phyloP scores from a whole-genome alignment of 2,329 filamentous ascomycete species.

The Colletotrichum endophyticum region DNA sequence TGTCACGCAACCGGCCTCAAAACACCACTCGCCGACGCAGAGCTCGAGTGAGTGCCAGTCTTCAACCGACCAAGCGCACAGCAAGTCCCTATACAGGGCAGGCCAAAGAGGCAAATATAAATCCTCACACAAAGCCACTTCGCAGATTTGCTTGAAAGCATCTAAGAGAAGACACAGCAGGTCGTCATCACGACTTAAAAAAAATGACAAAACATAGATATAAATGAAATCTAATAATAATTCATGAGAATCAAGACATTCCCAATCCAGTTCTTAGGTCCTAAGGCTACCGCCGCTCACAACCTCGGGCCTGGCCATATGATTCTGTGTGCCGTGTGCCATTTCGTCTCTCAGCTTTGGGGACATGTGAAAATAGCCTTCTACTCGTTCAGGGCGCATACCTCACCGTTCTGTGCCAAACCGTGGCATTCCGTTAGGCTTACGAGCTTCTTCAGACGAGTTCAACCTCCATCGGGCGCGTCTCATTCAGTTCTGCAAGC shows the following conservation, averaged over 20 bases:
- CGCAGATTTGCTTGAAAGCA: background rate
- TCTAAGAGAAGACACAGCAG: background rate
- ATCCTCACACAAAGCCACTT: background rate
- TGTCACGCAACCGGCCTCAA: background rate
- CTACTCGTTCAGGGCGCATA: background rate
- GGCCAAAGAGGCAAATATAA: background rate
- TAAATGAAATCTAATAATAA: background rate
- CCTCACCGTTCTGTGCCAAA: background rate
- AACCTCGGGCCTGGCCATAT: background rate
- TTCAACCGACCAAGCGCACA: background rate
- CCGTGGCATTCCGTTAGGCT: background rate
- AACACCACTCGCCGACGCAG: background rate
- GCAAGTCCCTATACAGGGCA: background rate
- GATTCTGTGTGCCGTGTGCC: background rate
- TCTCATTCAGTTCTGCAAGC: background rate
- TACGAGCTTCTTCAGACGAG: background rate
- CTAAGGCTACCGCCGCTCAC: background rate
- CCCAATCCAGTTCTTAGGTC: no score
- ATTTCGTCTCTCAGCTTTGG: background rate
- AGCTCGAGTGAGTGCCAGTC: background rate
- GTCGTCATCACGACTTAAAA: background rate
- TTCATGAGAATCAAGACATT: background rate
- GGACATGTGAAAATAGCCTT: background rate
- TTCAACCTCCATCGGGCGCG: background rate
- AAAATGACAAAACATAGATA: background rate